Conservation (phyloP, 257 asterid genomes). For the Przewalskia tangutica region DNA sequence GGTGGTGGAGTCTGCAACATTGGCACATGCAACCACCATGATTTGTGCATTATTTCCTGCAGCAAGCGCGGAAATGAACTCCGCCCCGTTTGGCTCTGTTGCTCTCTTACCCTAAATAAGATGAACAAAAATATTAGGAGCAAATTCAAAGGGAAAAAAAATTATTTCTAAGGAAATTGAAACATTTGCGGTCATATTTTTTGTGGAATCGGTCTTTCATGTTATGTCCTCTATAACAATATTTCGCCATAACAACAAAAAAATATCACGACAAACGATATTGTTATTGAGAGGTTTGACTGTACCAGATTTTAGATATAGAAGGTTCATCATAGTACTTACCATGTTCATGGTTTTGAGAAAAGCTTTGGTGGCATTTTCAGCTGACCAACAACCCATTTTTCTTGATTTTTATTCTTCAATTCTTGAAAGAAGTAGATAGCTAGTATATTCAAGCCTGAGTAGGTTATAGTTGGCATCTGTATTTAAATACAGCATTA, state of each 20-base stretch:
- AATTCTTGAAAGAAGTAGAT: constrained; percentile 4
- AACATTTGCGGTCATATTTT: background rate
- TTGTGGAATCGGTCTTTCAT: background rate
- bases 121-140: background rate
- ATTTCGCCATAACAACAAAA: too few relatives aligned
- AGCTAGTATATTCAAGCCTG: background rate
- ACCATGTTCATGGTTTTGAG: constrained; percentile 75
- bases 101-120: constrained; percentile 40
- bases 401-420: background rate
- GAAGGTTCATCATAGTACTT: constrained; percentile 4
- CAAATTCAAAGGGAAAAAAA: background rate
- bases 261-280: background rate
- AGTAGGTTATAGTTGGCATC: background rate
- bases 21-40: constrained; percentile 50
- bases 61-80: constrained; percentile 78
- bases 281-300: background rate
- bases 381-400: constrained; percentile 89
- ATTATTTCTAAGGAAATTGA: background rate
- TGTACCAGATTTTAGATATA: background rate
- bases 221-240: background rate
- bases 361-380: constrained; percentile 82
- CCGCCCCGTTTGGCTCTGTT: constrained; percentile 65
- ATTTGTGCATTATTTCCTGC: constrained; percentile 75
- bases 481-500: background rate
- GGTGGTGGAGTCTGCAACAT: constrained; percentile 48